Evolutionary conservation across 805 yeast species (phyloP), one percentile per base, ranked within the genome.

Genomic region (Ascoidea asiatica): DNA sequence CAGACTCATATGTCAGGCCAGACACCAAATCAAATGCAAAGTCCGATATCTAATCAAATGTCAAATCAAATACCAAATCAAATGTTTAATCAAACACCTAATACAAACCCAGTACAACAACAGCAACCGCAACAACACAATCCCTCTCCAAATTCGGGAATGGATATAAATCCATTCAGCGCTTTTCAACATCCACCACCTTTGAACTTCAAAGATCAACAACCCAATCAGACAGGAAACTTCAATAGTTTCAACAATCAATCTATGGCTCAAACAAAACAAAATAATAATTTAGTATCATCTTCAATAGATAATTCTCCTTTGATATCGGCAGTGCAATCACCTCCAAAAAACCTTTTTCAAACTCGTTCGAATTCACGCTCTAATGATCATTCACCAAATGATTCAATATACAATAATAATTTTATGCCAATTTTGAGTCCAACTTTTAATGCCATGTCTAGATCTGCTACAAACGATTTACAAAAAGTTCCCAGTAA

Each of bases 401-500:
- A 43, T 22, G 48, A 45, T 38, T 40, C 44, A 13, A 21, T 45
- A 13, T 45, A 41, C 43, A 45, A 40, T 39, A 44, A 23, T 23
- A 23, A 11, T 23, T 6, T 11, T 7, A 7, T 23, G 6, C 33
- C 33, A 11, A 23, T 39, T 15, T 45, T 45, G 21, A 37, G 42
- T 35, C 48, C 48, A 2, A 43, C 45, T 11, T 38, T 45, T 5
- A 39, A 38, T 36, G 33, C 45, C 11, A 45, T 45, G 48, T 42
- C 45, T 17, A 38, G 48, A 21, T 42, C 39, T 21, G 48, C 44
- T 18, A 45, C 48, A 18, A 42, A 45, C 22, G 48, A 45, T 22
- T 38, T 38, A 6, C 35, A 40, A 5, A 5, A 19, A n/a, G 35
- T n/a, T 11, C 29, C 41, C 15, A 43, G 33, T 23, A 23, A 23